Base-by-base conservation (phyloP, 148 eudicot species). In the Persicaria tinctoria region DNA sequence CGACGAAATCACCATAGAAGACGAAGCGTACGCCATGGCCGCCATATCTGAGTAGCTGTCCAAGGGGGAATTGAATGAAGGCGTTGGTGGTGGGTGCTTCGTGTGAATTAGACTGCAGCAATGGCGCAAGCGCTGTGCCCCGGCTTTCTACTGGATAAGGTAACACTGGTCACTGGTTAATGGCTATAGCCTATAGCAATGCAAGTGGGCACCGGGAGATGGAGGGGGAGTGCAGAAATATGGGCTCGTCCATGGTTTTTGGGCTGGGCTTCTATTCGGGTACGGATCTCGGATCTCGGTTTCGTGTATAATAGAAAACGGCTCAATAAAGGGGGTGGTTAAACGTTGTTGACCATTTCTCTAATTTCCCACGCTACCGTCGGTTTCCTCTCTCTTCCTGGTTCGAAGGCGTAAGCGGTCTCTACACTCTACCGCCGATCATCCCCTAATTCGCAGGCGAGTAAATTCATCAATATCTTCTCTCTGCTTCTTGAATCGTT, bases 21-120 rank as follows among this genome's bases (percentile, higher is more conserved):
- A 81, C 3, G 89, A 88, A 63, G 83, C 82, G 64, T 50, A 83
- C 7, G 87, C 73, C 76, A 90, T 79, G 68, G 86, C 78, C 54
- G 93, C 93, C 91, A 88, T 87, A 63, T 51, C 8, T 45, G 55
- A 5, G 41, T 32, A 32, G 3, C 2, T 1, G 41, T 32, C 41
- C 41, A 46, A 38, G 14, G 6, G 16, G 20, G 44, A 66, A 8
- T 6, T 4, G 18, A 14, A 66, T 32, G 5, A 32, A 8, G 70
- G 48, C 11, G 38, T 14, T 66, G 47, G 17, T 63, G 46, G n/a
- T 63, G 46, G n/a, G 46, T 38, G 69, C 46, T 32, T 11, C 8
- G 5, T 53, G 56, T 53, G n/a, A 20, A 20, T 12, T 66, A 32
- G 47, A 16, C 14, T 66, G 44, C 70, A 66, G 47, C 8, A 66